Base-by-base conservation (phyloP, 345 rosid genomes). In the Syzygium grande region DNA sequence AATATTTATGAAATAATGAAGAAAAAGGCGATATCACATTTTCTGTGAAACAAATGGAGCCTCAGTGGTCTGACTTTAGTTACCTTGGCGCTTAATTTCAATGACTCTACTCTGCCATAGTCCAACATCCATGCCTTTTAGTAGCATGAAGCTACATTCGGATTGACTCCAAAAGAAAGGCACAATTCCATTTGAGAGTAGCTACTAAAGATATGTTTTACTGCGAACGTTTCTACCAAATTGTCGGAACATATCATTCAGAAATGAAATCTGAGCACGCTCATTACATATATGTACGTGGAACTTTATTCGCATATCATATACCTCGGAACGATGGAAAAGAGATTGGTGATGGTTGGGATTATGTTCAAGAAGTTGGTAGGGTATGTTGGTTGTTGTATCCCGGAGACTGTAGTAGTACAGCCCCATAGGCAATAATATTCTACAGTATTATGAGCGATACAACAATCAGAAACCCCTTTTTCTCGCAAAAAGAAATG, bases 301-400 rank as follows among this genome's bases (percentile, higher is more conserved):
- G 30, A 63, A 80, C 8, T 41, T 61, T 15, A 63, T 51, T 22
- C 52, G 0, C 51, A 68, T 17, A 13, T 79, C 13, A 1, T n/a
- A 27, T 87, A 92, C 94, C 92, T 34, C 1, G 51, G n/a, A 85
- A 94, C 43, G 27, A 86, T 68, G 51, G 93, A 91, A 54, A 92
- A 61, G 78, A 89, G 63, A 30, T 90, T 92, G 4, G 94, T 94
- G 87, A 91, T 53, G 8, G 92, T 87, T 1, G 92, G 94, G 58
- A 94, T 84, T n/a, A 92, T 59, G 87, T 89, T 87, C 63, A 89
- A 89, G 86, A 91, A 90, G 87, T 87, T 91, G 86, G 88, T 87
- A 29, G 93, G 90, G 87, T 92, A 91, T 1, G 90, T 90, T 34
- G 95, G 92, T 61, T 16, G 93, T 88, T 4, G 95, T 94, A 73